Percentiles rank a stretch among this genome's conserved stretches.
Conservation (phyloP, 73 alveolate genomes). For the Tetrahymena malaccensis region DNA sequence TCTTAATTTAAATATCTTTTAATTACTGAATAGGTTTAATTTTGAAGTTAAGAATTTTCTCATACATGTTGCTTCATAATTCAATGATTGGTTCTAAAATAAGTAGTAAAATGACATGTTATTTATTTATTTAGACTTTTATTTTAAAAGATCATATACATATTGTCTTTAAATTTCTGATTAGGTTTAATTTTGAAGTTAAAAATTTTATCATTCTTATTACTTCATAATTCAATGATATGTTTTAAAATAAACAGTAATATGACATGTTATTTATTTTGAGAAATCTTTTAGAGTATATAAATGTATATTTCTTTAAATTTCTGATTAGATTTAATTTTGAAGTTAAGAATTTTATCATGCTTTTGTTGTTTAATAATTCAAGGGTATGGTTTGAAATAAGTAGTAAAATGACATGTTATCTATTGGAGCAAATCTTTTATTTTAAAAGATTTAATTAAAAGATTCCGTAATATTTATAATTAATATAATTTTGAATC, state of each 20-base stretch:
- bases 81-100: background rate
- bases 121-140: background rate
- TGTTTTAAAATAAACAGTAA: no score
- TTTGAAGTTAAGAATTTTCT: background rate
- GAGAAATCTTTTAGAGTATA: no score
- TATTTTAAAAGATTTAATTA: background rate
- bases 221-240: no score
- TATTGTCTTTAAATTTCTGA: no score
- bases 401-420: background rate
- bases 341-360: background rate
- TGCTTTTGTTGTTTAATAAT: background rate
- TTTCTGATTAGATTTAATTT: background rate
- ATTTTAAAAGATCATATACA: background rate
- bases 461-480: background rate
- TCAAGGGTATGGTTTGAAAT: background rate
- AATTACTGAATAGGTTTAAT: background rate
- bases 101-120: background rate
- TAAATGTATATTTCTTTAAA: no score
- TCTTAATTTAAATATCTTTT: no score
- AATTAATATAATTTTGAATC: background rate
- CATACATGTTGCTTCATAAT: background rate
- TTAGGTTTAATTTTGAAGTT: no score
- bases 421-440: background rate
- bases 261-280: no score
- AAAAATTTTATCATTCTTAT: no score